These are phyloP conservation scores for Coemansia javaensis DNA, from an alignment of 192 early-diverging fungal species.

Conservation along the genomic window DNA sequence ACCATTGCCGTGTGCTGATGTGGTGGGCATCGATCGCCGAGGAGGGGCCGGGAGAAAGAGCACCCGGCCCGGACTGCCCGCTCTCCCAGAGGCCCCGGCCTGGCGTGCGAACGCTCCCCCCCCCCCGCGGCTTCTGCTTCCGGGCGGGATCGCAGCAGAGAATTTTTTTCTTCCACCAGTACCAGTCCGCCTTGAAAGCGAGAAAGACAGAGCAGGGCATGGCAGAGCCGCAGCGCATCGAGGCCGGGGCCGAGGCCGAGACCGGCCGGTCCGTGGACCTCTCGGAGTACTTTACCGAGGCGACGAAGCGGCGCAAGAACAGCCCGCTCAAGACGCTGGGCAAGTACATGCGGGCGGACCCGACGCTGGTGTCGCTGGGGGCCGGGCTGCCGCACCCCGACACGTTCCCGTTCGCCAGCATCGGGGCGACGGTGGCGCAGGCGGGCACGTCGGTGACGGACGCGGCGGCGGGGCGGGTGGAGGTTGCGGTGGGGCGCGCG, in stretches of 20 bases:
- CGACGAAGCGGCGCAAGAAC: constrained; percentile 27
- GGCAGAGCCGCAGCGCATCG: too few relatives aligned
- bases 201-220: too few relatives aligned
- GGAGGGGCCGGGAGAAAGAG: too few relatives aligned
- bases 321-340: constrained; percentile 43
- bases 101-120: too few relatives aligned
- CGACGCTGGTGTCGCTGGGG: constrained; percentile 62
- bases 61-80: too few relatives aligned
- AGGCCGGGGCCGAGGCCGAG: too few relatives aligned
- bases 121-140: too few relatives aligned
- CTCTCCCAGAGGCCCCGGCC: too few relatives aligned
- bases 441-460: constrained; percentile 59
- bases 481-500: constrained; percentile 4
- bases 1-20: constrained; percentile 14
- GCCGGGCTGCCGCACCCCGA: constrained; percentile 64
- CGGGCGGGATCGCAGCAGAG: too few relatives aligned
- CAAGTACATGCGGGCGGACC: constrained; percentile 44
- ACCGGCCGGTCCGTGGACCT: constrained; percentile 38
- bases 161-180: background rate
- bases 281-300: constrained; percentile 35
- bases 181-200: background rate
- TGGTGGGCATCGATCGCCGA: background rate
- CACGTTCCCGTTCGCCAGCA: constrained; percentile 61
- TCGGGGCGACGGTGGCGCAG: constrained; percentile 53
- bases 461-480: constrained; percentile 27